phyloP scores from a whole-genome alignment of 169 alveolate species.

The Cryptosporidium xiaoi region DNA sequence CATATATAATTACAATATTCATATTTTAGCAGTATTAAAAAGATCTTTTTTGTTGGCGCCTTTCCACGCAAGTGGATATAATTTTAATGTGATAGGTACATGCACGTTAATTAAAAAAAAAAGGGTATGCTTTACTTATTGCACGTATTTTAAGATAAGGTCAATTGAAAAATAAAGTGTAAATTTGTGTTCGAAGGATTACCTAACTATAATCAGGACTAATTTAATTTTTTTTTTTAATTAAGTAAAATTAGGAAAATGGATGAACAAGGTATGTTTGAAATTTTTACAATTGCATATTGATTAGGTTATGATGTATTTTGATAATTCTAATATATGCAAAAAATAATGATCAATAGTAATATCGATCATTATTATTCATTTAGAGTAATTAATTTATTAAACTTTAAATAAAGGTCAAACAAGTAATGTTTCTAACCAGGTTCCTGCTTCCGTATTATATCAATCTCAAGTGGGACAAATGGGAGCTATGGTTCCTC shows the following conservation, averaged over 20 bases:
- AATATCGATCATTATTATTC: background rate
- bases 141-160: too few relatives aligned
- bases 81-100: background rate
- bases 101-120: too few relatives aligned
- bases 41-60: conserved; percentile 57
- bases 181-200: too few relatives aligned
- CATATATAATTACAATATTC: background rate
- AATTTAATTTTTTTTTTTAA: too few relatives aligned
- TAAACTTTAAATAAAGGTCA: background rate
- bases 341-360: background rate
- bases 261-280: conserved; percentile 72
- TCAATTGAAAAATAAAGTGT: too few relatives aligned
- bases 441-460: conserved; percentile 69
- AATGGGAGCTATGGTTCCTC: conserved; percentile 6
- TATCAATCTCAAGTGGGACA: conserved; percentile 61
- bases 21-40: conserved; percentile 14
- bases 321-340: too few relatives aligned
- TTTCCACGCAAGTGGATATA: conserved; percentile 73
- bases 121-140: too few relatives aligned
- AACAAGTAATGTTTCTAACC: conserved; percentile 5
- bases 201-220: too few relatives aligned
- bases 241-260: background rate
- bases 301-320: background rate
- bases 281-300: background rate
- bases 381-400: background rate